Percentiles rank a stretch among this genome's conserved stretches.
These are phyloP conservation scores for Stachybotrys echinatus DNA, from an alignment of 2,329 filamentous ascomycete genomes.

Conservation along the genomic window DNA sequence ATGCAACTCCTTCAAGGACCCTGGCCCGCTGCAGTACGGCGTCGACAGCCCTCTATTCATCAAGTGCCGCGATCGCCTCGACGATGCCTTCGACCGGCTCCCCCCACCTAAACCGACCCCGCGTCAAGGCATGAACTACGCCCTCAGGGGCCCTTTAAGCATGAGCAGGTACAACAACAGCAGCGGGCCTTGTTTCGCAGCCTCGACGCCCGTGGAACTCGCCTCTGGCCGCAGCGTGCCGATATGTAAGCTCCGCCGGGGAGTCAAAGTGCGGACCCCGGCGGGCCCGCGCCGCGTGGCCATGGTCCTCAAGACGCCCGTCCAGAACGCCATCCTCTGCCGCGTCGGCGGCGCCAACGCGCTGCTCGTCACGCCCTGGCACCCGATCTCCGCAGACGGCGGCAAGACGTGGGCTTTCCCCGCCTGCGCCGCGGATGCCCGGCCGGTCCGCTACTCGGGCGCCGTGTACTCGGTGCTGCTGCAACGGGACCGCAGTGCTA, in stretches of 20 bases:
- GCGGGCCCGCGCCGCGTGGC: conserved; percentile 41
- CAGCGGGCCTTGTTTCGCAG: conserved; percentile 47
- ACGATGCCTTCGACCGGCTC: conserved; percentile 41
- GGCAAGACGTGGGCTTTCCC: conserved; percentile 43
- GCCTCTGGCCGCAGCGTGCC: conserved; percentile 31
- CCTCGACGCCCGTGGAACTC: conserved; percentile 39
- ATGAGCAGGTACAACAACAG: conserved; percentile 36
- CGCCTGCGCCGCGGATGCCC: conserved; percentile 21
- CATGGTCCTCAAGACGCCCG: conserved; percentile 45
- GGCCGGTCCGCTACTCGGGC: conserved; percentile 38
- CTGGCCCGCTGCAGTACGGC: conserved; percentile 51
- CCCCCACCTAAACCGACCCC: conserved; percentile 36
- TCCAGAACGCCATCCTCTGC: conserved; percentile 35
- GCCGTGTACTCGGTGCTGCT: conserved; percentile 53
- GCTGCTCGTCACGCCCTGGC: conserved; percentile 54
- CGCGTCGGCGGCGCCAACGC: conserved; percentile 25
- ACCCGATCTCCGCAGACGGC: conserved; percentile 40
- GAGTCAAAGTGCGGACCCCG: conserved; percentile 45
- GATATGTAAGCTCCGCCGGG: conserved; percentile 38
- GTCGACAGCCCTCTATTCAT: conserved; percentile 44
- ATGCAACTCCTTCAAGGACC: conserved; percentile 59
- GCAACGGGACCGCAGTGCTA: conserved; percentile 33
- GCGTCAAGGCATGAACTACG: neutral
- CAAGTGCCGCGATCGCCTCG: conserved; percentile 41
- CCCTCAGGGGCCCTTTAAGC: conserved; percentile 11